phyloP scores from a whole-genome alignment of 345 rosid species.

The Diplotaxis tenuifolia region DNA sequence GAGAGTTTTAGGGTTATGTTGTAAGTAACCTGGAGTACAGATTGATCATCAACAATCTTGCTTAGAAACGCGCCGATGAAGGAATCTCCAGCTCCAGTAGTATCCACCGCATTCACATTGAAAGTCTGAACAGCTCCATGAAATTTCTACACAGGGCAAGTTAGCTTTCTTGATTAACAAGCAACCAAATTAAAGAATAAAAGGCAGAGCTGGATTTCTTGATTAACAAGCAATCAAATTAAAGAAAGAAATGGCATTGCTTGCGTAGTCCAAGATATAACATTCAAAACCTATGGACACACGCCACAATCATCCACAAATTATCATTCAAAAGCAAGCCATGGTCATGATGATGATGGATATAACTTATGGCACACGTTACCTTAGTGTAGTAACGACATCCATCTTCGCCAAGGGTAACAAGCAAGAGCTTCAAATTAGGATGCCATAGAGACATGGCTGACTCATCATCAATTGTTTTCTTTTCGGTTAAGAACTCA shows the following conservation, averaged over 20 bases:
- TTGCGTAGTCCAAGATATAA: neutral
- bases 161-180: constrained; percentile 1
- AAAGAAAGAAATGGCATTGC: neutral
- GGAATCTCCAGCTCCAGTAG: constrained; percentile 97
- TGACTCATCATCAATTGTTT: constrained; percentile 32
- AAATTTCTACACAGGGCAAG: constrained; percentile 47
- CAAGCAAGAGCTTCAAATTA: constrained; percentile 54
- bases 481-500: constrained; percentile 40
- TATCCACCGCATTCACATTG: constrained; percentile 73
- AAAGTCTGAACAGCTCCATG: constrained; percentile 72
- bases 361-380: neutral
- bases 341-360: neutral
- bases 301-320: neutral
- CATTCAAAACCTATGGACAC: neutral
- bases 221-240: neutral
- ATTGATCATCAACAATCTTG: constrained; percentile 73
- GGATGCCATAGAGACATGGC: constrained; percentile 45
- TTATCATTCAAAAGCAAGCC: neutral
- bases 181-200: neutral
- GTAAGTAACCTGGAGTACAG: constrained; percentile 62
- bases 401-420: constrained; percentile 59
- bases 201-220: neutral
- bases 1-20: neutral
- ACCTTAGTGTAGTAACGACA: constrained; percentile 56
- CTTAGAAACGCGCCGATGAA: constrained; percentile 82